phyloP scores from a whole-genome alignment of 306 rosid genomes.

The Prinsepia uniflora region DNA sequence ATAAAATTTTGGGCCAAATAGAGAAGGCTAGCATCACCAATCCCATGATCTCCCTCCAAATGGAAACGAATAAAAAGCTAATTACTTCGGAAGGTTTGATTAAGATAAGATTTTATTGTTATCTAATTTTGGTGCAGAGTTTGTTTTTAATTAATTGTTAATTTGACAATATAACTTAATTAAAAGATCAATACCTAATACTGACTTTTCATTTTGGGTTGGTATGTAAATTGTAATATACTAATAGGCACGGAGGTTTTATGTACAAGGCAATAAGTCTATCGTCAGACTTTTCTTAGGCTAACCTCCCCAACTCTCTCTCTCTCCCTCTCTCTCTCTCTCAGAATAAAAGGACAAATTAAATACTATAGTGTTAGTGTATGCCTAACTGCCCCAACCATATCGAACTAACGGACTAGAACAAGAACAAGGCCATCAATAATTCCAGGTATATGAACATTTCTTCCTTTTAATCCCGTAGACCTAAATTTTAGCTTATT shows the following conservation, averaged over 20 bases:
- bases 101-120: not conserved
- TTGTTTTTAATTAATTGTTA: not conserved
- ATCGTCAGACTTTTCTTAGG: not conserved
- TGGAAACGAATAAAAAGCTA: not conserved
- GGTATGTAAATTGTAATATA: not conserved
- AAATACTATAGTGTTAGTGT: not conserved
- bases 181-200: not conserved
- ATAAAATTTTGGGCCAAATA: too few species aligned
- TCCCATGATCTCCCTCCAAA: not conserved
- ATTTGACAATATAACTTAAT: not conserved
- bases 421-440: not conserved
- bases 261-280: not conserved
- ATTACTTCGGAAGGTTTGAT: not conserved
- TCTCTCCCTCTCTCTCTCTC: not conserved
- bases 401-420: not conserved
- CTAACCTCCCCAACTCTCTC: slow-evolving; percentile 4
- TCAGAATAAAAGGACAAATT: not conserved
- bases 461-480: too few species aligned
- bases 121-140: not conserved
- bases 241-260: not conserved
- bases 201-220: not conserved
- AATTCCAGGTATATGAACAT: too few species aligned
- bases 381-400: not conserved
- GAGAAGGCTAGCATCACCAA: too few species aligned
- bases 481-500: too few species aligned